Conservation (phyloP, 371 early-diverging fungal genomes). For the Rhizopus arrhizus region DNA sequence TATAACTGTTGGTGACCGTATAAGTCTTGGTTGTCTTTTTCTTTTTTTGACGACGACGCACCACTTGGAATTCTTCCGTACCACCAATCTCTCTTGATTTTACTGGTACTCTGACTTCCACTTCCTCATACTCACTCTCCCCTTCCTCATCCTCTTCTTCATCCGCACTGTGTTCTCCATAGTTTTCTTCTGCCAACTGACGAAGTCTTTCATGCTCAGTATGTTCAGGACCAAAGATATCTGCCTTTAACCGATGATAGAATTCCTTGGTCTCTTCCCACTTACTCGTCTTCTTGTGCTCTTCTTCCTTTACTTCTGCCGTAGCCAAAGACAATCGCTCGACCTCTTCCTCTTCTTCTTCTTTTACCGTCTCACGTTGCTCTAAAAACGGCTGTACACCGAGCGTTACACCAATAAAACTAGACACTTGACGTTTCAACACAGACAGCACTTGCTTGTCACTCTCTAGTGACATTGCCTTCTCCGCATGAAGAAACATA, state of each 20-base stretch:
- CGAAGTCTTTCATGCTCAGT: slow-evolving; percentile 25
- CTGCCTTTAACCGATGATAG: slow-evolving; percentile 13
- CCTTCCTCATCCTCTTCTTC: slow-evolving; percentile 27
- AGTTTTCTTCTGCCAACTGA: slow-evolving; percentile 20
- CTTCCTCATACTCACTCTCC: slow-evolving; percentile 28
- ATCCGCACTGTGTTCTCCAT: slow-evolving; percentile 8
- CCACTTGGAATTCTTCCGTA: slow-evolving; percentile 18
- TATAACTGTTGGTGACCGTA: not conserved
- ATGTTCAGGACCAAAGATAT: slow-evolving; percentile 27
- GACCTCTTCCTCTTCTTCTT: slow-evolving; percentile 13
- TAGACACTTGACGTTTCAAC: slow-evolving; percentile 20
- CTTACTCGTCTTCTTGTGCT: not conserved
- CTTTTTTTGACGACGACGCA: slow-evolving; percentile 26
- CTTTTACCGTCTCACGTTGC: slow-evolving; percentile 4
- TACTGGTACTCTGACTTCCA: slow-evolving; percentile 19
- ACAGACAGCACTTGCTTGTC: slow-evolving; percentile 46
- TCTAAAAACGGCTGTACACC: slow-evolving; percentile 28
- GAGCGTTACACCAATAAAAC: slow-evolving; percentile 29
- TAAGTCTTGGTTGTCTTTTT: slow-evolving; percentile 15
- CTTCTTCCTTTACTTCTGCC: slow-evolving; percentile 17
- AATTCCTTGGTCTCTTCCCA: slow-evolving; percentile 17
- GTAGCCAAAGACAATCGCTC: slow-evolving; percentile 37
- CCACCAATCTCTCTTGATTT: slow-evolving; percentile 31
- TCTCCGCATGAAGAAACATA: slow-evolving; percentile 41
- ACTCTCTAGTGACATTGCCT: slow-evolving; percentile 39